Evolutionary conservation across 2,329 filamentous ascomycete genomes (phyloP).

Genomic region (Kalmusia sp.): DNA sequence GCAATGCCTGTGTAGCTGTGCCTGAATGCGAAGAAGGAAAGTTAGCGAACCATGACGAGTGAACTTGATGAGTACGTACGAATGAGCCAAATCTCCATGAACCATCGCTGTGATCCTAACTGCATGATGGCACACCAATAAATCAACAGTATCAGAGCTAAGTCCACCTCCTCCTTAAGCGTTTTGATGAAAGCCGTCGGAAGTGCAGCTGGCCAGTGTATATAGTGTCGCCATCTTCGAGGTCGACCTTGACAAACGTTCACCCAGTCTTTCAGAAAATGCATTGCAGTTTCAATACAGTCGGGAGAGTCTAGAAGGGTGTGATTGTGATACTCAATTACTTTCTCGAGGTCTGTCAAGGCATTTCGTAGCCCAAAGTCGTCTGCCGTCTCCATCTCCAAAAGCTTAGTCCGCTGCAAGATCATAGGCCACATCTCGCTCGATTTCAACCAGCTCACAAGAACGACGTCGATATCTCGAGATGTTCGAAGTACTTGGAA

Average conservation of each 20-base stretch:
- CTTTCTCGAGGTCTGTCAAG: background rate
- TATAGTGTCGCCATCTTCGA: conserved; percentile 5
- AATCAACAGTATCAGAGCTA: conserved; percentile 2
- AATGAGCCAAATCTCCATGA: conserved; percentile 3
- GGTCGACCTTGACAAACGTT: background rate
- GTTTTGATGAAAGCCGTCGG: background rate
- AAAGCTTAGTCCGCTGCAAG: background rate
- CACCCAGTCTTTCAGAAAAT: conserved; percentile 1
- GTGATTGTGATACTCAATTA: background rate
- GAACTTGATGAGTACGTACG: too few species aligned
- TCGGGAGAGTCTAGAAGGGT: background rate
- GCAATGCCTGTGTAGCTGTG: background rate
- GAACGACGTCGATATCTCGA: background rate
- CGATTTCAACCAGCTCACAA: background rate
- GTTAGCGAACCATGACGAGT: background rate
- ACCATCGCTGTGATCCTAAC: conserved; percentile 1
- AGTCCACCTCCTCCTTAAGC: background rate
- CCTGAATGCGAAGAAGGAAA: background rate
- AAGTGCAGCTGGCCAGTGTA: background rate
- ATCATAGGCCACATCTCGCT: conserved; percentile 6
- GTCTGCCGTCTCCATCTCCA: background rate
- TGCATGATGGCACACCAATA: conserved; percentile 7
- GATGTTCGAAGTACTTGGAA: background rate
- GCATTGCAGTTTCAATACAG: background rate
- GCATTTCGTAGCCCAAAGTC: background rate